Conservation (phyloP, 208 protist species). For the Balamuthia mandrillaris region DNA sequence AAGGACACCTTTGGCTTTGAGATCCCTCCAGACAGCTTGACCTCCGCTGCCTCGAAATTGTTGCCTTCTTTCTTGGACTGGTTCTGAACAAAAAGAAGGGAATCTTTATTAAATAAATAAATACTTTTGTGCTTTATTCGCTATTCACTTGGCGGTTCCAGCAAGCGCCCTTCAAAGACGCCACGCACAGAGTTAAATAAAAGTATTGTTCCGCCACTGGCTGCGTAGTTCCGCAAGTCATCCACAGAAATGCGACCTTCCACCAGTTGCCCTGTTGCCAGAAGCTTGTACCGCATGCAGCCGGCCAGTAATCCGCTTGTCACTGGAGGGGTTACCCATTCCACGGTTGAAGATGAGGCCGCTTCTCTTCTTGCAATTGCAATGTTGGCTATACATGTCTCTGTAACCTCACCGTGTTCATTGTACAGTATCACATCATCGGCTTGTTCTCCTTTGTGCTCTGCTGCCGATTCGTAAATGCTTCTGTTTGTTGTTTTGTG, state of each 20-base stretch:
- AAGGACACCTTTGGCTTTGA: no score
- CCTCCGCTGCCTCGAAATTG: no score
- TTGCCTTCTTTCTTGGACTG: no score
- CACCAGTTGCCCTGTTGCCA: background rate
- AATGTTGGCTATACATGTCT: slow-evolving; percentile 16
- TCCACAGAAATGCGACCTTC: background rate
- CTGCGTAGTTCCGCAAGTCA: no score
- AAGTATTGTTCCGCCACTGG: background rate
- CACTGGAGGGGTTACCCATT: background rate
- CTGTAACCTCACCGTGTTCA: background rate
- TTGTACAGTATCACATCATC: slow-evolving; percentile 20
- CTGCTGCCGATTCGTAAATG: background rate
- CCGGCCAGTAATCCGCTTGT: background rate
- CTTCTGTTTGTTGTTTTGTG: background rate
- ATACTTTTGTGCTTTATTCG: no score
- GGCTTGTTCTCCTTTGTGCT: no score
- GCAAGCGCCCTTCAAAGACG: no score
- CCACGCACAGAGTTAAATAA: slow-evolving; percentile 12
- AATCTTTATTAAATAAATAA: no score
- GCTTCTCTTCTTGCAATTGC: background rate
- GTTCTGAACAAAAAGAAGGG: no score
- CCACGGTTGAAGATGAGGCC: background rate
- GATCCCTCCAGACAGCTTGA: no score
- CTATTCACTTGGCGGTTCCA: no score
- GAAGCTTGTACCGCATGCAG: background rate